A percentile compares a stretch with the other conserved stretches of the same genome.
phyloP scores from a whole-genome alignment of 306 rosid genomes.

The Glycine soja region DNA sequence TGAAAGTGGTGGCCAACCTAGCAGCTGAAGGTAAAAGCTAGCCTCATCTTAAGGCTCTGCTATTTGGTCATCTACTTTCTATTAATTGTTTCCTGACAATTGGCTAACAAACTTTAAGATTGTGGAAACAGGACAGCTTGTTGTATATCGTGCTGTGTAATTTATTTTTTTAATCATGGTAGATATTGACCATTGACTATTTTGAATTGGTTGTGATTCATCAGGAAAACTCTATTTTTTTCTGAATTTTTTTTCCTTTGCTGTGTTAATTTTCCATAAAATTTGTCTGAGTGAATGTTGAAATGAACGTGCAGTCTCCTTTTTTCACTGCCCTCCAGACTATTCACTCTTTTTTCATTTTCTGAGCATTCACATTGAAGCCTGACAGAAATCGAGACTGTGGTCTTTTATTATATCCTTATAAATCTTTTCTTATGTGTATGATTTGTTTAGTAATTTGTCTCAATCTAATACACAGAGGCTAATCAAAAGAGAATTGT shows the following conservation, averaged over 20 bases:
- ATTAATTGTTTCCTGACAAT: neutral
- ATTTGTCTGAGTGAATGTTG: constrained; percentile 33
- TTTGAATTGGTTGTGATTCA: neutral
- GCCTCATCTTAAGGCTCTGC: constrained; percentile 33
- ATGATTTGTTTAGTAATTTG: constrained; percentile 33
- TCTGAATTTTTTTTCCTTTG: neutral
- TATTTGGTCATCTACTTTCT: constrained; percentile 28
- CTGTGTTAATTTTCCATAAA: constrained; percentile 22
- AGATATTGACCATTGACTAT: constrained; percentile 20
- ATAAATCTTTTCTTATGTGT: constrained; percentile 2
- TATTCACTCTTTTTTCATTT: neutral
- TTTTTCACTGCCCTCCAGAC: constrained; percentile 26
- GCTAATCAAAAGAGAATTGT: constrained; percentile 92
- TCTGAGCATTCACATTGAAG: constrained; percentile 19
- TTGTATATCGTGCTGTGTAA: neutral
- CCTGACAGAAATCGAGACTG: neutral
- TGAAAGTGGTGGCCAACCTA: constrained; percentile 96
- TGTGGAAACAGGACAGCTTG: constrained; percentile 1
- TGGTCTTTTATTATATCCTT: constrained; percentile 21
- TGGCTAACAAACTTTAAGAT: neutral
- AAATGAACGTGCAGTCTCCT: constrained; percentile 19
- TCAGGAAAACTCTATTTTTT: neutral
- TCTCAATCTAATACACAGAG: constrained; percentile 67
- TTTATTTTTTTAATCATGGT: neutral
- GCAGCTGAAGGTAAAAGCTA: constrained; percentile 90